Conservation (phyloP, 441 rosid species). For the Populus hybrid region DNA sequence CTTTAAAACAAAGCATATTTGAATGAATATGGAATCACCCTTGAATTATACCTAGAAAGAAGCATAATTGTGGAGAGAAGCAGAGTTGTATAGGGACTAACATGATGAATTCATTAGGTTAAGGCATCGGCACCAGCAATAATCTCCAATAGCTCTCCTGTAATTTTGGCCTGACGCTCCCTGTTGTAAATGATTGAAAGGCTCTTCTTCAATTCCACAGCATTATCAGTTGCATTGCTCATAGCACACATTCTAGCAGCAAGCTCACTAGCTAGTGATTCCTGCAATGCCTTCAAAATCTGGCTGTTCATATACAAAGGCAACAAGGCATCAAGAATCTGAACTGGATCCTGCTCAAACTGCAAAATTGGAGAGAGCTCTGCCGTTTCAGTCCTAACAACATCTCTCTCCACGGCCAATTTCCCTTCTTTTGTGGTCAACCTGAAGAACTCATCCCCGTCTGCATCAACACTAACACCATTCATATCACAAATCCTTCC, state of each 20-base stretch:
- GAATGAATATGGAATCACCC: not conserved
- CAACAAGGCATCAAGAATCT: slow-evolving; percentile 84
- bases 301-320: slow-evolving; percentile 81
- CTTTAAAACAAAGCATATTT: not conserved
- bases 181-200: slow-evolving; percentile 58
- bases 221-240: slow-evolving; percentile 81
- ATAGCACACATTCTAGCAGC: slow-evolving; percentile 88
- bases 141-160: slow-evolving; percentile 81
- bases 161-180: slow-evolving; percentile 78
- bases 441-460: slow-evolving; percentile 70
- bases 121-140: slow-evolving; percentile 76
- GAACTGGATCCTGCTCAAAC: slow-evolving; percentile 86
- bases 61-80: not conserved
- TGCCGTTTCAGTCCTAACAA: slow-evolving; percentile 30
- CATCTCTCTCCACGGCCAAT: slow-evolving; percentile 59
- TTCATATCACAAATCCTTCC: slow-evolving; percentile 67
- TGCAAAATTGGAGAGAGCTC: slow-evolving; percentile 54
- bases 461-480: slow-evolving; percentile 72
- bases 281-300: slow-evolving; percentile 85
- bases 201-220: slow-evolving; percentile 54
- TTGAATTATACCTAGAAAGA: not conserved
- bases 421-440: slow-evolving; percentile 72
- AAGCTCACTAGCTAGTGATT: slow-evolving; percentile 75
- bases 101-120: slow-evolving; percentile 18
- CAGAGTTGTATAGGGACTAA: not conserved